Conservation (phyloP, 129 eudicot genomes). For the Ambrosia trifida region DNA sequence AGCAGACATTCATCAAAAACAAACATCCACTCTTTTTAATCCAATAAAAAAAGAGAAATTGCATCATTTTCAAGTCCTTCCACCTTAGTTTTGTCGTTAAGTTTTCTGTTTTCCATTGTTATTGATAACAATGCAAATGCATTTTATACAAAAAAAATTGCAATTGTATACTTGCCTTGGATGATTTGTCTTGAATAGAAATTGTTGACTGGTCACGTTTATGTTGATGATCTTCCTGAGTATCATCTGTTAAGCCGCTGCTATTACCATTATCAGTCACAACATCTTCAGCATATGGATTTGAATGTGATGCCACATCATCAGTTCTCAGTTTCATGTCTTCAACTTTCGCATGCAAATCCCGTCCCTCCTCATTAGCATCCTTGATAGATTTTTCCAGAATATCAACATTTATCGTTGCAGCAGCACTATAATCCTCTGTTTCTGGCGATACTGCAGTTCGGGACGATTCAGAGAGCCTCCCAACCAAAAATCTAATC, state of each 20-base stretch:
- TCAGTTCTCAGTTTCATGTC: conserved; percentile 30
- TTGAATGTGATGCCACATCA: conserved; percentile 22
- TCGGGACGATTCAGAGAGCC: conserved; percentile 56
- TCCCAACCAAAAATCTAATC: conserved; percentile 68
- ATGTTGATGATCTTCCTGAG: conserved; percentile 18
- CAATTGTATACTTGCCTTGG: conserved; percentile 44
- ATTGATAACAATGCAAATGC: conserved; percentile 1
- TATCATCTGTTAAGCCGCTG: conserved; percentile 11
- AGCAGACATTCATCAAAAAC: conserved; percentile 10
- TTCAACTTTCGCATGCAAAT: conserved; percentile 31
- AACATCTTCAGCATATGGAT: conserved; percentile 21
- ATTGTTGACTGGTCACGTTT: conserved; percentile 27
- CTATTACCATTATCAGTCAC: conserved; percentile 12
- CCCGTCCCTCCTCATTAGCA: conserved; percentile 26
- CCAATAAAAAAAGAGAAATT: background rate
- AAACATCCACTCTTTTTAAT: background rate
- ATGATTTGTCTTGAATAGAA: conserved; percentile 27
- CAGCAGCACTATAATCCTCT: conserved; percentile 16
- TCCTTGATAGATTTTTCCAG: background rate
- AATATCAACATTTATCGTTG: conserved; percentile 14
- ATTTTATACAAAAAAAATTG: background rate
- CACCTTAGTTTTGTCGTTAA: conserved; percentile 1
- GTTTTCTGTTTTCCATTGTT: background rate
- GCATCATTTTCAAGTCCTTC: conserved; percentile 7
- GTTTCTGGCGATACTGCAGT: conserved; percentile 25